Percentiles rank a stretch among this genome's conserved stretches.
Conservation (phyloP, 2,329 filamentous ascomycete species). For the Apiospora marii region DNA sequence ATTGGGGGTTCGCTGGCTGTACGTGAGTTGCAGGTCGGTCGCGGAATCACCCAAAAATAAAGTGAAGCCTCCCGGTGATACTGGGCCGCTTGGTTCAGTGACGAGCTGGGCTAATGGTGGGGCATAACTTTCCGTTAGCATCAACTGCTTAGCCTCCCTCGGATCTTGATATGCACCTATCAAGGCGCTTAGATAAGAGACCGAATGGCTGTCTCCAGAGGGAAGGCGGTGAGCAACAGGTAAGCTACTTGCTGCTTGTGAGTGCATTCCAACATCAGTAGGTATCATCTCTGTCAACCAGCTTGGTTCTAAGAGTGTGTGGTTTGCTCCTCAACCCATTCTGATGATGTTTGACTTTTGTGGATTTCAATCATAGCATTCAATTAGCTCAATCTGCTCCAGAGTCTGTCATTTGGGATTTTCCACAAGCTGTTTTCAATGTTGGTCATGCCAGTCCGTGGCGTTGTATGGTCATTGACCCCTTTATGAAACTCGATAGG, state of each 20-base stretch:
- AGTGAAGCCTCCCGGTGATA: neutral
- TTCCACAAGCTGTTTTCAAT: too few relatives aligned
- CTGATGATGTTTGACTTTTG: too few relatives aligned
- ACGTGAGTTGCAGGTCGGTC: neutral
- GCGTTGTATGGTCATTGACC: too few relatives aligned
- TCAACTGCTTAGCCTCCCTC: neutral
- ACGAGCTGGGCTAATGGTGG: conserved; percentile 19
- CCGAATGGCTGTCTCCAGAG: neutral
- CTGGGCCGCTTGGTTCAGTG: neutral
- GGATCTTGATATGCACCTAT: conserved; percentile 5
- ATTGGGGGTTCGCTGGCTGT: neutral
- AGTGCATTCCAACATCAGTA: neutral
- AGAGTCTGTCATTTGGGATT: too few relatives aligned
- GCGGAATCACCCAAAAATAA: neutral
- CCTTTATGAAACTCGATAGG: too few relatives aligned
- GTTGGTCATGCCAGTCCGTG: too few relatives aligned
- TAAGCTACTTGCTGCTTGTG: neutral
- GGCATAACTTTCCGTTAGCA: neutral
- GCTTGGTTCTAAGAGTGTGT: too few relatives aligned
- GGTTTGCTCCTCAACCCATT: too few relatives aligned
- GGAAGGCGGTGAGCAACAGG: neutral
- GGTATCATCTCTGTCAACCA: neutral
- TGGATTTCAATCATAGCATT: too few relatives aligned
- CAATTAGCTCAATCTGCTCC: too few relatives aligned
- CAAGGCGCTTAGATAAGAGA: conserved; percentile 7